A percentile compares a stretch with the other conserved stretches of the same genome.
Evolutionary conservation across 2,329 filamentous ascomycete genomes (phyloP).

Genomic region (Cordyceps fumosorosea): DNA sequence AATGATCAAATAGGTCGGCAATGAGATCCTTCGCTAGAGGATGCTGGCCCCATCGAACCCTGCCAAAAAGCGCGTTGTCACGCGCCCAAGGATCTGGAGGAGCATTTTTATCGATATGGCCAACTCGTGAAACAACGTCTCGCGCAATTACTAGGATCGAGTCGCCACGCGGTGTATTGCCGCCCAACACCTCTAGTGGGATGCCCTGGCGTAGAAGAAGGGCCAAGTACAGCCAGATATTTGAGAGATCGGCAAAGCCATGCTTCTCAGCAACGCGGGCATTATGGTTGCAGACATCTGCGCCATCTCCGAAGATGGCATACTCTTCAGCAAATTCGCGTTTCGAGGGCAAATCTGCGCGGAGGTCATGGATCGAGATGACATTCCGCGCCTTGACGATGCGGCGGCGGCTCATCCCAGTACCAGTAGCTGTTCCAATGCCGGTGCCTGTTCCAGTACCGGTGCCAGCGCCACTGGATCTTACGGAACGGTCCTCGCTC

Average conservation of each 20-base stretch:
- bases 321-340: conserved; percentile 72
- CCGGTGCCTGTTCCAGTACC: conserved; percentile 48
- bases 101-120: conserved; percentile 11
- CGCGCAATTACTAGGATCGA: conserved; percentile 64
- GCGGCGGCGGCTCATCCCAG: conserved; percentile 44
- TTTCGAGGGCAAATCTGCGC: conserved; percentile 70
- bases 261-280: conserved; percentile 67
- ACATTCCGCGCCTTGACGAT: conserved; percentile 55
- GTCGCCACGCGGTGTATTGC: conserved; percentile 43
- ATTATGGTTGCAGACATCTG: conserved; percentile 80
- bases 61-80: conserved; percentile 38
- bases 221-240: conserved; percentile 77
- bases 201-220: conserved; percentile 73
- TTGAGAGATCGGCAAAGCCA: conserved; percentile 64
- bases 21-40: conserved; percentile 58
- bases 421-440: conserved; percentile 38
- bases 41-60: conserved; percentile 63
- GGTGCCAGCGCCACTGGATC: conserved; percentile 55
- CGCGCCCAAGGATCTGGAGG: conserved; percentile 13
- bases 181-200: conserved; percentile 57
- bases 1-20: conserved; percentile 55
- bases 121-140: conserved; percentile 45
- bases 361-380: conserved; percentile 66
- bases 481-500: conserved; percentile 51
- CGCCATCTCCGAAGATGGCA: conserved; percentile 72